These are phyloP conservation scores for Pistacia atlantica DNA, from an alignment of 345 rosid genomes.

Conservation along the genomic window DNA sequence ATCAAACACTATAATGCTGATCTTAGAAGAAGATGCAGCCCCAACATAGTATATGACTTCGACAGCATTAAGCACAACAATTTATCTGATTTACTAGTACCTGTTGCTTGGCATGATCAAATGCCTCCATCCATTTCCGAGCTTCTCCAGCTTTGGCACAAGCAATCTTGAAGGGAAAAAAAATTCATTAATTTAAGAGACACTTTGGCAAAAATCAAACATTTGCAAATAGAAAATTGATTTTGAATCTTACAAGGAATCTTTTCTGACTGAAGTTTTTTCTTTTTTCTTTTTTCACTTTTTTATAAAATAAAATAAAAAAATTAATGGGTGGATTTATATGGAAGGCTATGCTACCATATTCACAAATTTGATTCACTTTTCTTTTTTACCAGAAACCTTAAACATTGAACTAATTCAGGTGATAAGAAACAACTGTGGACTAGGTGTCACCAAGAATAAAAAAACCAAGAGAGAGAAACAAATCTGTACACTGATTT, in stretches of 20 bases:
- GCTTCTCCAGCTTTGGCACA: conserved; percentile 92
- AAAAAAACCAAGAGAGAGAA: no score
- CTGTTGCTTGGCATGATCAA: conserved; percentile 96
- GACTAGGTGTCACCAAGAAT: no score
- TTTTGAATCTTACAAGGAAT: neutral
- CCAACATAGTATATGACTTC: neutral
- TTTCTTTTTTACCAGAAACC: no score
- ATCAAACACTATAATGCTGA: conserved; percentile 4
- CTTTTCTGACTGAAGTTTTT: neutral
- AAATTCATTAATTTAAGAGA: conserved; percentile 18
- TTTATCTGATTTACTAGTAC: conserved; percentile 39
- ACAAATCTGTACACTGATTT: no score
- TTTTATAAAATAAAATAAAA: no score
- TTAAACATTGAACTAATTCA: no score
- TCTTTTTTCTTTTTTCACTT: no score
- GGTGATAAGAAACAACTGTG: no score
- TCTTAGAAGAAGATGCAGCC: neutral
- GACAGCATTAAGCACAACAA: conserved; percentile 7
- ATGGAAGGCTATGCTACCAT: neutral
- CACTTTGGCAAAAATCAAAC: conserved; percentile 1
- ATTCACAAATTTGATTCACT: no score
- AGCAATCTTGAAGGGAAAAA: conserved; percentile 69
- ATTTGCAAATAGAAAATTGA: neutral
- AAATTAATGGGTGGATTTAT: neutral
- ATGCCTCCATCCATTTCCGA: conserved; percentile 89